A percentile compares a stretch with the other conserved stretches of the same genome.
phyloP scores from a whole-genome alignment of 805 yeast species.

The Myxozyma mucilagina region DNA sequence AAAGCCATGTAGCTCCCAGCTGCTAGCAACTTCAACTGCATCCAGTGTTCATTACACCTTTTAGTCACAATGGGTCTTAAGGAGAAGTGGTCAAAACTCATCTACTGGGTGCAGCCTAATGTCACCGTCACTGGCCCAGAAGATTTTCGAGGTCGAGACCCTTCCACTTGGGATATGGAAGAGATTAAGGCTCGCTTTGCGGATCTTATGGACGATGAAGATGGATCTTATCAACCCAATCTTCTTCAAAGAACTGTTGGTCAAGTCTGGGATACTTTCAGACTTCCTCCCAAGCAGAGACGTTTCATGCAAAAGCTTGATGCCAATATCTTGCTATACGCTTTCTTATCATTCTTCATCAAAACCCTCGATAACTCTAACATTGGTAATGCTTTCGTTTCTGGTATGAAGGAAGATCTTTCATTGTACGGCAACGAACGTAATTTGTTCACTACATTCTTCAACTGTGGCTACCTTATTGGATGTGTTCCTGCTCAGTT shows the following conservation, averaged over 20 bases:
- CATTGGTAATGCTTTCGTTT: conserved; percentile 63
- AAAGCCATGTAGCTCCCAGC: too few relatives aligned
- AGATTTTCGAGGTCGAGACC: conserved; percentile 16
- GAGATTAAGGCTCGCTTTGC: conserved; percentile 17
- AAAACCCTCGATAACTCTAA: conserved; percentile 63
- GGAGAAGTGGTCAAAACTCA: background rate
- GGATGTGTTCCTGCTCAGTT: conserved; percentile 41
- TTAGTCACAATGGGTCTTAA: conserved; percentile 4
- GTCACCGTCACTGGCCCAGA: conserved; percentile 16
- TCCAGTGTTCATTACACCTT: background rate
- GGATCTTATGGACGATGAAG: conserved; percentile 19
- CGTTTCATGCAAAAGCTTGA: conserved; percentile 42
- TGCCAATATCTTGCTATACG: conserved; percentile 39
- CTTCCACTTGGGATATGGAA: conserved; percentile 8
- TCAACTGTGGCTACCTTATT: conserved; percentile 57
- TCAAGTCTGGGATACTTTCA: conserved; percentile 31
- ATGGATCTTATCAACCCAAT: conserved; percentile 9
- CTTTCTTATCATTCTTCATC: conserved; percentile 45
- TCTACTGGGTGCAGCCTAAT: conserved; percentile 7
- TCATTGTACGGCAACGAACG: conserved; percentile 61
- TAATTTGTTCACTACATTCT: conserved; percentile 55
- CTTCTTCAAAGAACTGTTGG: conserved; percentile 14
- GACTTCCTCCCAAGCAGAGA: conserved; percentile 37
- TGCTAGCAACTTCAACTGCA: background rate
- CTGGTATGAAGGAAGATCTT: conserved; percentile 61